These are phyloP conservation scores for Talaromyces trachyspermus DNA, from an alignment of 495 filamentous ascomycete genomes.

Conservation along the genomic window DNA sequence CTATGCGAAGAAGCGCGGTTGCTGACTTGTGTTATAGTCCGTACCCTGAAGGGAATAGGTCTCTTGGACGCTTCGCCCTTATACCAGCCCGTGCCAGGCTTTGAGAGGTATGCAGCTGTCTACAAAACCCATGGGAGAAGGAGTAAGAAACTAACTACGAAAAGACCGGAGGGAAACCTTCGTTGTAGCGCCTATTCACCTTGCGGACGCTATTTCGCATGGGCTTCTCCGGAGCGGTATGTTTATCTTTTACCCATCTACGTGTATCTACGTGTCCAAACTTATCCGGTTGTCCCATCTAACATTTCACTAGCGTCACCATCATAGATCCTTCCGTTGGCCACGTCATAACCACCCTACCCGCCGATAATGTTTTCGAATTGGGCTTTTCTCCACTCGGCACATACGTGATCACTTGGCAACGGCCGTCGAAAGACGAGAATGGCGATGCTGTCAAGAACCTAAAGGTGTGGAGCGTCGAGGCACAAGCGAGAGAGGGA, in stretches of 20 bases:
- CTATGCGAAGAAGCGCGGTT: background rate
- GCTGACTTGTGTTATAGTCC: slow-evolving; percentile 44
- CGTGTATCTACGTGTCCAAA: background rate
- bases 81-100: slow-evolving; percentile 79
- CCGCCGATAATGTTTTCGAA: slow-evolving; percentile 79
- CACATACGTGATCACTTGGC: slow-evolving; percentile 93
- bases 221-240: slow-evolving; percentile 79
- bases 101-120: slow-evolving; percentile 48
- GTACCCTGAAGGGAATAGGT: slow-evolving; percentile 92
- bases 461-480: slow-evolving; percentile 86
- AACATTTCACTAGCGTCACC: slow-evolving; percentile 50
- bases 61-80: slow-evolving; percentile 83
- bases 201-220: slow-evolving; percentile 91
- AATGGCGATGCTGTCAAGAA: slow-evolving; percentile 90
- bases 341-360: slow-evolving; percentile 64
- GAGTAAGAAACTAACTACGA: slow-evolving; percentile 17
- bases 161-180: slow-evolving; percentile 85
- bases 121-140: background rate
- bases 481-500: slow-evolving; percentile 46
- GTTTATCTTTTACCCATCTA: too few relatives aligned
- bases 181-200: slow-evolving; percentile 93
- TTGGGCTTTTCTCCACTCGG: slow-evolving; percentile 89
- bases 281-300: background rate
- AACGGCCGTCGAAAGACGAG: slow-evolving; percentile 85
- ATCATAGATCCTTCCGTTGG: slow-evolving; percentile 78